Base-by-base conservation (phyloP, 345 rosid species). In the Crucihimalaya himalaica region DNA sequence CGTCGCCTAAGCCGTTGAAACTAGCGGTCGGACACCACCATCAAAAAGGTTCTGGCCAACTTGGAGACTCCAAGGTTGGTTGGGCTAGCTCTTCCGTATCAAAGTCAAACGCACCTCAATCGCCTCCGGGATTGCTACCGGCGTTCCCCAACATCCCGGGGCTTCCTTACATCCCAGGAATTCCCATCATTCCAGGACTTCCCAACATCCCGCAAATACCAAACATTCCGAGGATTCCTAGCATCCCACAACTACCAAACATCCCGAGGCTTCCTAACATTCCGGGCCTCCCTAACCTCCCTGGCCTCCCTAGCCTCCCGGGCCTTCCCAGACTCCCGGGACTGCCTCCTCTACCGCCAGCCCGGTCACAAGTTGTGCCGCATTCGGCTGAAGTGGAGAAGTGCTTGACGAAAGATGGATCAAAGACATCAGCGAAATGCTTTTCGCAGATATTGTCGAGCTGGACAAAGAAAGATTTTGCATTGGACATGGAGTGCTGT, bases 401-500 rank as follows among this genome's bases (percentile, higher is more conserved):
- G 2, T 69, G 73, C 25, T 57, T 69, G 12, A 56, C 7, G 55
- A 29, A 31, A 19, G 55, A 45, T 29, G 31, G 6, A 43, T 8
- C 32, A 56, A 56, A 29, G 45, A 42, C 40, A 27, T 12, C 21
- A 1, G n/a, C 42, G 6, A 68, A 43, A 55, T 68, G 54, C 12
- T 68, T 32, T 55, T 55, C 54, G 23, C 54, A 68, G 3, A 42
- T 68, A 55, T 55, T 28, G 6, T 42, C 42, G 27, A 55, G 72
- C 20, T 54, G 40, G 42, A 14, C 28, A 28, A 35, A 42, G 4
- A 68, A 68, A 2, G 53, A 56, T 68, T 42, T 42, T 56, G 15
- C 43, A 55, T 28, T 68, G 63, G 73, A 42, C 21, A 42, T 42
- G n/a, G 54, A 56, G 5, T 56, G 73, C 1, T 69, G 64, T 31